phyloP scores from a whole-genome alignment of 352 stramenopile species.

The Globisporangium uncinulatum region DNA sequence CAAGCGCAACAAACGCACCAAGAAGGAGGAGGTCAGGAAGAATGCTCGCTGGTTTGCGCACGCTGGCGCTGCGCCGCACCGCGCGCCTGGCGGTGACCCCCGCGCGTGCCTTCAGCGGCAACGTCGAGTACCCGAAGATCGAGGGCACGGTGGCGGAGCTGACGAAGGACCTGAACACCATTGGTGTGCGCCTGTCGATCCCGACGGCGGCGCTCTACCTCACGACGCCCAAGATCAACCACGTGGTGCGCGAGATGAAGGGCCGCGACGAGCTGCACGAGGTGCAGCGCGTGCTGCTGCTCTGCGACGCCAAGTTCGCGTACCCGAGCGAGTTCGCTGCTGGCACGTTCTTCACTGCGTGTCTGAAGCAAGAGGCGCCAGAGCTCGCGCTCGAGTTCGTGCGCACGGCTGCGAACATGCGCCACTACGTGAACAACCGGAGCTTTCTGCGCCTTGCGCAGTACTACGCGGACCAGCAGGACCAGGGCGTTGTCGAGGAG shows the following conservation, averaged over 20 bases:
- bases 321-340: conserved; percentile 60
- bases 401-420: conserved; percentile 58
- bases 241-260: conserved; percentile 80
- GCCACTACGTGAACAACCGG: conserved; percentile 74
- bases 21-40: background rate
- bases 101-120: conserved; percentile 64
- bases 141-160: conserved; percentile 65
- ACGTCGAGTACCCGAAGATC: conserved; percentile 79
- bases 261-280: conserved; percentile 57
- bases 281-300: conserved; percentile 66
- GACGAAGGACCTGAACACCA: conserved; percentile 61
- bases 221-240: conserved; percentile 77
- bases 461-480: conserved; percentile 44
- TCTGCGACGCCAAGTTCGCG: conserved; percentile 73
- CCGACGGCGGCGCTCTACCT: conserved; percentile 74
- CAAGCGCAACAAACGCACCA: conserved; percentile 1
- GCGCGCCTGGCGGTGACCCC: conserved; percentile 1
- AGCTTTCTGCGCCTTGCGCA: conserved; percentile 71
- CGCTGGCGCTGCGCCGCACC: conserved; percentile 11
- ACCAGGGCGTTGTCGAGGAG: conserved; percentile 57
- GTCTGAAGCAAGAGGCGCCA: conserved; percentile 47
- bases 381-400: conserved; percentile 72
- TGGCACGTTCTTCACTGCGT: conserved; percentile 60
- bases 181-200: conserved; percentile 73
- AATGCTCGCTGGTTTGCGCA: conserved; percentile 16